Conservation (phyloP, 2,329 filamentous ascomycete species). For the Claviceps cyperi region DNA sequence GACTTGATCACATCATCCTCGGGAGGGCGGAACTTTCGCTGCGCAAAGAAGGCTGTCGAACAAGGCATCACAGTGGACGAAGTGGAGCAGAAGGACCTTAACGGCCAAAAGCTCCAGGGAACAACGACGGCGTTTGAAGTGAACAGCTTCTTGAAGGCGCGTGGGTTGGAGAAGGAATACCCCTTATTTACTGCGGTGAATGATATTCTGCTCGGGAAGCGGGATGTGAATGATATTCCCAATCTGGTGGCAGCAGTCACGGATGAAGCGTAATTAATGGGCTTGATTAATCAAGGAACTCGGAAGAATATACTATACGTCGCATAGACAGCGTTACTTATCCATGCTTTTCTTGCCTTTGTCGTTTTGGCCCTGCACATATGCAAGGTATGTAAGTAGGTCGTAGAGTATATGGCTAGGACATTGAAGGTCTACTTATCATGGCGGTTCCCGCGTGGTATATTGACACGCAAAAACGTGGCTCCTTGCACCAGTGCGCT, state of each 20-base stretch:
- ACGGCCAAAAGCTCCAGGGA: conserved; percentile 93
- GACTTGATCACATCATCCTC: conserved; percentile 91
- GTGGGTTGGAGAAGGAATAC: conserved; percentile 68
- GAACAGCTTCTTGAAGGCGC: conserved; percentile 69
- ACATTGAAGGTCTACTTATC: not conserved
- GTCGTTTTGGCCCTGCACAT: too few species aligned
- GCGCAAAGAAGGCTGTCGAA: conserved; percentile 76
- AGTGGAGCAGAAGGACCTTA: conserved; percentile 77
- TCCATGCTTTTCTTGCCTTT: too few species aligned
- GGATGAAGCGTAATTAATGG: conserved; percentile 6
- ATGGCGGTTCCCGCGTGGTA: not conserved
- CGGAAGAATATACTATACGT: too few species aligned
- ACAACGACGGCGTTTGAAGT: conserved; percentile 87
- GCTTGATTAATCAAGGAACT: not conserved
- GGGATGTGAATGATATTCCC: conserved; percentile 69
- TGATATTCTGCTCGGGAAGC: conserved; percentile 60
- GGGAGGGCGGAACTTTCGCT: conserved; percentile 85
- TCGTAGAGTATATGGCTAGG: not conserved
- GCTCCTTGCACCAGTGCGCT: not conserved
- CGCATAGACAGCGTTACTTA: too few species aligned
- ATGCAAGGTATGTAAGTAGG: not conserved
- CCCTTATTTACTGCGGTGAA: conserved; percentile 86
- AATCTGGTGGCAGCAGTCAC: conserved; percentile 36
- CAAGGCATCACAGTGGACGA: conserved; percentile 68
- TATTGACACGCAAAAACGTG: not conserved